Evolutionary conservation across 805 yeast genomes (phyloP), one percentile per base, ranked within the genome.

Genomic region (Yarrowia divulgata): DNA sequence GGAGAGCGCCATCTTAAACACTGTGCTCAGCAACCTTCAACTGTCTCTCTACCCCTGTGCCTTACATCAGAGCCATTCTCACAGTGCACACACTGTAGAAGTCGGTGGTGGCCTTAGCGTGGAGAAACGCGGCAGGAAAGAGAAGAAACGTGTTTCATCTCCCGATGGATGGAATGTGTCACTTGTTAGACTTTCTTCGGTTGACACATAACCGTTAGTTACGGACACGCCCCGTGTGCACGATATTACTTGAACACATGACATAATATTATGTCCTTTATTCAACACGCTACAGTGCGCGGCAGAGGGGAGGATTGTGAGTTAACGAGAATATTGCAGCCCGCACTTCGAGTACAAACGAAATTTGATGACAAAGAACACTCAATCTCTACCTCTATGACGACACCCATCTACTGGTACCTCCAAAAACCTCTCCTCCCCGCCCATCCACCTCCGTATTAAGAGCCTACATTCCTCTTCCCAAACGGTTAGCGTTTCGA

Each of bases 401-500:
- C 29, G 29, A 23, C 29, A 23, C 29, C 29, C 29, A 23, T 23
- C 29, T 23, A 23, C n/a, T n/a, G n/a, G n/a, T n/a, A n/a, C 4
- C 29, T 23, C 29, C 4, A 2, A 23, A 4, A 23, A 4, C 4
- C 29, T 23, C 29, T 23, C 29, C 29, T 23, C 29, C 29, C 29
- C n/a, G n/a, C n/a, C n/a, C 29, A 23, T 23, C 29, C 29, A 23
- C 4, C 29, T 4, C 29, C 4, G 29, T 1, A 2, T 10, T 49
- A 34, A 50, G 35, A 32, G 55, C 34, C 55, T 52, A 52, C 58
- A 52, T 52, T 52, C 58, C 35, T 48, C 32, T 18, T 52, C 58
- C 58, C 37, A 52, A 52, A 52, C 18, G 39, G 43, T 35, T 52
- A 35, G 43, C 13, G 34, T 52, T 23, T 52, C 43, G 18, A 23